Evolutionary conservation across 2,329 filamentous ascomycete genomes (phyloP).

Genomic region (Aschersonia sp.): DNA sequence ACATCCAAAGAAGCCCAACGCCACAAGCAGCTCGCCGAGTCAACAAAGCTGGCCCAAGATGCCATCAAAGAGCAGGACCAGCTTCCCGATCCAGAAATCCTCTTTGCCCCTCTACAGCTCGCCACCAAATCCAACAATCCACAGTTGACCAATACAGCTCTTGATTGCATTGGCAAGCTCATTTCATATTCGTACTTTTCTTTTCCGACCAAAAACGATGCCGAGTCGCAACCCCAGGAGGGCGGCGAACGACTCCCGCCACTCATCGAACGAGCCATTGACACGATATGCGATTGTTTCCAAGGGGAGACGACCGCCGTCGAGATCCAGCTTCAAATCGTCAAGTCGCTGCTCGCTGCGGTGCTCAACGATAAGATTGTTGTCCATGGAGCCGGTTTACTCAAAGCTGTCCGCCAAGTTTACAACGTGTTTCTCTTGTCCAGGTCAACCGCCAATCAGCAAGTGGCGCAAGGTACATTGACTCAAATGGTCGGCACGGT

Average conservation of each 20-base stretch:
- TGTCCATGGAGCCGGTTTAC: constrained; percentile 85
- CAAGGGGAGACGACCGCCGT: constrained; percentile 87
- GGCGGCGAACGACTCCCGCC: constrained; percentile 37
- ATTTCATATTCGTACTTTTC: constrained; percentile 99
- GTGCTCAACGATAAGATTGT: constrained; percentile 98
- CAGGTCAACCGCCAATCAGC: constrained; percentile 86
- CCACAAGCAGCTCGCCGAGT: constrained; percentile 71
- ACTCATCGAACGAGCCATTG: constrained; percentile 92
- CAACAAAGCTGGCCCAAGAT: constrained; percentile 65
- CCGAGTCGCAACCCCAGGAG: constrained; percentile 18
- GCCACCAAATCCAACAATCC: constrained; percentile 80
- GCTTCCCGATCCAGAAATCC: constrained; percentile 75
- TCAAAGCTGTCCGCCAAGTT: constrained; percentile 94
- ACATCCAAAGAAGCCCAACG: constrained; percentile 81
- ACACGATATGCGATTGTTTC: constrained; percentile 98
- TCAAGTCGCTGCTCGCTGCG: constrained; percentile 89
- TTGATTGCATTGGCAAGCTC: constrained; percentile 97
- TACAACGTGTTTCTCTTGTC: constrained; percentile 98
- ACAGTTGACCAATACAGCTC: constrained; percentile 71
- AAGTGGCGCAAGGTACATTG: constrained; percentile 89
- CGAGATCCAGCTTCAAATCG: constrained; percentile 93
- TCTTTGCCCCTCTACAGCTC: constrained; percentile 82
- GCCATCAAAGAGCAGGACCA: constrained; percentile 79
- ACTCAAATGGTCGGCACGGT: constrained; percentile 99
- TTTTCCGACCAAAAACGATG: constrained; percentile 38